phyloP scores from a whole-genome alignment of 345 rosid genomes.

The Geranium brycei region DNA sequence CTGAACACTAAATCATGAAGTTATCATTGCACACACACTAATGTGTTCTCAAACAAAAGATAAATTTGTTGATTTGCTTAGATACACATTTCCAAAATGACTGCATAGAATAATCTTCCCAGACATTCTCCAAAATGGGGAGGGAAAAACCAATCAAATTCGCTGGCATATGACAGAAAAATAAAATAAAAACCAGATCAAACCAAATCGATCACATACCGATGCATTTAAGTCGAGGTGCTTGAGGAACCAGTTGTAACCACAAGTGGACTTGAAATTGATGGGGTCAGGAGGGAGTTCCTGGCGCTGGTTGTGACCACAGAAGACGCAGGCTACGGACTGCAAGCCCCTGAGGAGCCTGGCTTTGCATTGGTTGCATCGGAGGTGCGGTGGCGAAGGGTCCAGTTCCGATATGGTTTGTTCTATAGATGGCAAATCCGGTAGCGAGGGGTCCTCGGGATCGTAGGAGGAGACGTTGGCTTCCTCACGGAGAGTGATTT shows the following conservation, averaged over 20 bases:
- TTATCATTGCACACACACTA: background rate
- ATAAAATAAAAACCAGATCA: background rate
- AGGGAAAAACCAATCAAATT: no score
- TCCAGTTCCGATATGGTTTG: slow-evolving; percentile 41
- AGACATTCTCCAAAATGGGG: no score
- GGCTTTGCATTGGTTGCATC: slow-evolving; percentile 61
- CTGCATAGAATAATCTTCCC: background rate
- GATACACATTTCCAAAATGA: background rate
- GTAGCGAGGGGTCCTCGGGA: slow-evolving; percentile 27
- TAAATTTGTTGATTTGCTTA: background rate
- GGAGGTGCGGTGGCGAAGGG: slow-evolving; percentile 47
- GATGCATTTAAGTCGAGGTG: slow-evolving; percentile 67
- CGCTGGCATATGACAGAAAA: no score
- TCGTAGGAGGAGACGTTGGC: slow-evolving; percentile 44
- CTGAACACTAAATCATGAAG: background rate
- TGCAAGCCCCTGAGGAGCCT: slow-evolving; percentile 45
- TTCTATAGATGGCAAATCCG: slow-evolving; percentile 26
- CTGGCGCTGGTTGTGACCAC: slow-evolving; percentile 37
- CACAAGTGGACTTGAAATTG: slow-evolving; percentile 47
- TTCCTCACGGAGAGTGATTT: slow-evolving; percentile 49
- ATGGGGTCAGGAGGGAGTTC: slow-evolving; percentile 48
- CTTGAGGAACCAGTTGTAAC: slow-evolving; percentile 52
- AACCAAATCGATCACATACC: slow-evolving; percentile 19
- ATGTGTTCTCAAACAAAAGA: background rate
- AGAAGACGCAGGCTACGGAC: slow-evolving; percentile 67